Percentiles rank a stretch among this genome's conserved stretches.
These are phyloP conservation scores for Penicillium ucsense DNA, from an alignment of 495 filamentous ascomycete species.

Conservation along the genomic window DNA sequence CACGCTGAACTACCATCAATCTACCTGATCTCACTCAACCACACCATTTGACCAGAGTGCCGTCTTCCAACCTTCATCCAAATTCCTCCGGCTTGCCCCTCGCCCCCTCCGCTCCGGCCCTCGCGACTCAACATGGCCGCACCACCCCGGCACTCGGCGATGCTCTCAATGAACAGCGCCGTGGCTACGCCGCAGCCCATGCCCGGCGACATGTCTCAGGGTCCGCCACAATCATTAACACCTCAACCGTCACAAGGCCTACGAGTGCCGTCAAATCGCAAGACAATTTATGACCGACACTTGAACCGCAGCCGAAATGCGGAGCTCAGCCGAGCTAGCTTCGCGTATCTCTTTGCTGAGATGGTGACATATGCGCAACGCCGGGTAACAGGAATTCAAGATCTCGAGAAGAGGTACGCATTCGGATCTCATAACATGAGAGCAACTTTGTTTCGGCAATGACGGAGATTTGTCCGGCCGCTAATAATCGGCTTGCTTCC, in stretches of 20 bases:
- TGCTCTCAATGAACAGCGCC: constrained; percentile 30
- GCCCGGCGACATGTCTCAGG: constrained; percentile 20
- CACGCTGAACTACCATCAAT: no score
- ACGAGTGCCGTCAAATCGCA: constrained; percentile 85
- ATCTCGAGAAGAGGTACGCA: constrained; percentile 80
- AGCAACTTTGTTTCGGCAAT: no score
- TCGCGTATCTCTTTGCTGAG: constrained; percentile 92
- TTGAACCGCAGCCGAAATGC: constrained; percentile 78
- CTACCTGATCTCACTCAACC: neutral
- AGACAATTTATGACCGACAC: constrained; percentile 96
- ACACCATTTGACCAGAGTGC: neutral
- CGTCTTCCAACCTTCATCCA: neutral
- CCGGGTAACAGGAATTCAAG: constrained; percentile 81
- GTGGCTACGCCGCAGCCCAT: constrained; percentile 12
- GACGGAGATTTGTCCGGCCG: no score
- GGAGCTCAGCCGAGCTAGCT: constrained; percentile 83
- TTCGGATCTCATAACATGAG: no score
- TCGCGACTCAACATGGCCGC: constrained; percentile 22
- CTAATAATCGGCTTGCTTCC: no score
- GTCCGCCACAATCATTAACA: constrained; percentile 23
- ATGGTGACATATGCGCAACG: constrained; percentile 95
- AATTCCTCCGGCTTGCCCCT: neutral
- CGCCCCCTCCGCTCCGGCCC: neutral
- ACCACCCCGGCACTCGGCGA: constrained; percentile 25
- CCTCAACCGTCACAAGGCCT: constrained; percentile 51